phyloP scores from a whole-genome alignment of 345 rosid species.

The Arabidopsis arenosa region DNA sequence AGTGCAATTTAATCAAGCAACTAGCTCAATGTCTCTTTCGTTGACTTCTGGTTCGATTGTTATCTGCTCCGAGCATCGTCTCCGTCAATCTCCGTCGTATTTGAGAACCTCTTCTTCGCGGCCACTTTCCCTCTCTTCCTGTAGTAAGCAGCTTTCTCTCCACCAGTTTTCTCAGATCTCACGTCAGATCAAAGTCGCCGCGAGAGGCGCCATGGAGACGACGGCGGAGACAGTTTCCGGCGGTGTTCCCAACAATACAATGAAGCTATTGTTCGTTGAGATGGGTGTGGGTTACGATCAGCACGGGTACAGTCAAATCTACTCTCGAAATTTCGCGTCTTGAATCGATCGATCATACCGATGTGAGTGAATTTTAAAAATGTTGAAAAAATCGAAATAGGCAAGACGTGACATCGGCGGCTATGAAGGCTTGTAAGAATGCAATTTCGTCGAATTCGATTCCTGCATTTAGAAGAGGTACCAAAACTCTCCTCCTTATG shows the following conservation, averaged over 20 bases:
- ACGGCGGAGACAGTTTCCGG: constrained; percentile 36
- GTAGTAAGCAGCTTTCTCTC: constrained; percentile 20
- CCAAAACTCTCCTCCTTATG: neutral
- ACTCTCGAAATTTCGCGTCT: neutral
- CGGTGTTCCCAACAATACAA: constrained; percentile 48
- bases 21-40: constrained; percentile 33
- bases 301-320: constrained; percentile 62
- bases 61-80: constrained; percentile 19
- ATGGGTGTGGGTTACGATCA: constrained; percentile 99
- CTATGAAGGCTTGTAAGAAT: constrained; percentile 87
- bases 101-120: constrained; percentile 10
- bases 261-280: constrained; percentile 92
- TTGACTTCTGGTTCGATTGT: constrained; percentile 5
- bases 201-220: constrained; percentile 54
- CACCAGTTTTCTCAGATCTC: constrained; percentile 41
- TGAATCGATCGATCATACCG: neutral
- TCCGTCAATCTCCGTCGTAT: constrained; percentile 18
- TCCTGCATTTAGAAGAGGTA: constrained; percentile 91
- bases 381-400: constrained; percentile 38
- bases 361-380: neutral
- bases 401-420: constrained; percentile 83
- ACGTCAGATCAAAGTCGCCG: constrained; percentile 41
- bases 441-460: constrained; percentile 94
- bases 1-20: neutral
- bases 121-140: neutral